Base-by-base conservation (phyloP, 805 yeast species). In the Starmera amethionina region DNA sequence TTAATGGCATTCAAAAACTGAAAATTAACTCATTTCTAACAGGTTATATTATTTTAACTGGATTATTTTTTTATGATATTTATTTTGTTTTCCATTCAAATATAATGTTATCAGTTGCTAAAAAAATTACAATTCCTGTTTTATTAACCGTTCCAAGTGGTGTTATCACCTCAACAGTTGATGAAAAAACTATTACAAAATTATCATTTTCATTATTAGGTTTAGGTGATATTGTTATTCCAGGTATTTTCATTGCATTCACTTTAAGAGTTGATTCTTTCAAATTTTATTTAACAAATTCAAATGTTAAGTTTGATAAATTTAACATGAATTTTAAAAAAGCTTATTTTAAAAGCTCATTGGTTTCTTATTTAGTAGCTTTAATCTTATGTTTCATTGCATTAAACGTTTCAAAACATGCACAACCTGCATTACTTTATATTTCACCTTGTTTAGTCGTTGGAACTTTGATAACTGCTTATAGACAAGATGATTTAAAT, bases 371-470 rank as follows among this genome's bases (percentile, higher is more conserved):
- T 52, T 40, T 59, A 0, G 5, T 64, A n/a, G 80, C 77, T 0
- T 51, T 81, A 32, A 18, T 55, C 0, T 37, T 51, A 0, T 73
- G 86, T 1, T 56, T 70, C 37, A 47, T 44, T 2, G 72, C 66
- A 4, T 54, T 72, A 38, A 58, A 61, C 29, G 38, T 50, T 4
- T 72, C 50, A 44, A 49, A 66, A 2, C 54, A 50, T 10, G 85
- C 78, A 1, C 88, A 80, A 56, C 88, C 88, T 1, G 87, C 87
- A 1, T 59, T 82, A 45, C 52, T 82, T 15, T 81, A 79, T 51
- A 55, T 81, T 22, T 77, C 77, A 4, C 88, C 88, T 5, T 49
- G 61, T 4, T 35, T 71, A 27, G 30, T 65, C 0, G 8, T 62
- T 1, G 58, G 69, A 0, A 62, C 68, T 1, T n/a, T 58, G 0